These are phyloP conservation scores for Rehmannia glutinosa DNA, from an alignment of 257 asterid genomes.

Conservation along the genomic window DNA sequence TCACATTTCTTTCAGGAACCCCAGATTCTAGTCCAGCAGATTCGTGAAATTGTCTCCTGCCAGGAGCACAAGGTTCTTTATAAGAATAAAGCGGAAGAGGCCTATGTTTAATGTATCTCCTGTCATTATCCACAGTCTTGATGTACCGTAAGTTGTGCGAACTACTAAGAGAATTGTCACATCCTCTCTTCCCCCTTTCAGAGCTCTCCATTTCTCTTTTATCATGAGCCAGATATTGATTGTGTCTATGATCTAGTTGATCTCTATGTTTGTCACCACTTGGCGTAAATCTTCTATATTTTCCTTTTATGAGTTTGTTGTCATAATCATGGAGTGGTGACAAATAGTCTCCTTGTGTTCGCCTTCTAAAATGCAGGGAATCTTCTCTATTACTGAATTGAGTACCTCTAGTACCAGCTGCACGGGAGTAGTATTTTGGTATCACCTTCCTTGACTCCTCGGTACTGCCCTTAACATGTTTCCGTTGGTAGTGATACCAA, in stretches of 20 bases:
- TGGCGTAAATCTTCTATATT: slow-evolving; percentile 20
- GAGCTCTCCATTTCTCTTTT: slow-evolving; percentile 36
- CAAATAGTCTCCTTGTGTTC: slow-evolving; percentile 23
- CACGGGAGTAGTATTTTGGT: slow-evolving; percentile 18
- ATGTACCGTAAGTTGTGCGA: slow-evolving; percentile 11
- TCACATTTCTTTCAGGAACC: slow-evolving; percentile 20
- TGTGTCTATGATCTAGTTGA: slow-evolving; percentile 16
- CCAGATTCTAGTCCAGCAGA: too few species aligned
- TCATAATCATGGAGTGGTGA: too few species aligned
- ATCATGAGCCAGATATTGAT: slow-evolving; percentile 21
- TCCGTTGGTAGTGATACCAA: slow-evolving; percentile 25
- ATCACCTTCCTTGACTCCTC: slow-evolving; percentile 20
- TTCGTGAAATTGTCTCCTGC: too few species aligned
- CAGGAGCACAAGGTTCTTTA: too few species aligned
- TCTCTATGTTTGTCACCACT: slow-evolving; percentile 23
- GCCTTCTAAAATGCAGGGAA: slow-evolving; percentile 24
- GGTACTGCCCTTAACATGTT: slow-evolving; percentile 21
- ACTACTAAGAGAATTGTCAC: slow-evolving; percentile 16
- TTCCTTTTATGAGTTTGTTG: slow-evolving; percentile 19
- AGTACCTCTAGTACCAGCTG: slow-evolving; percentile 19
- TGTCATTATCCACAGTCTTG: slow-evolving; percentile 25
- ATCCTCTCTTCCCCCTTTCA: slow-evolving; percentile 24
- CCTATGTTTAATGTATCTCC: slow-evolving; percentile 19
- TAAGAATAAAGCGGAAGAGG: slow-evolving; percentile 23
- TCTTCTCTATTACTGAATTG: slow-evolving; percentile 23